Evolutionary conservation across 345 rosid genomes (phyloP).

Genomic region (Citrus trifoliata): DNA sequence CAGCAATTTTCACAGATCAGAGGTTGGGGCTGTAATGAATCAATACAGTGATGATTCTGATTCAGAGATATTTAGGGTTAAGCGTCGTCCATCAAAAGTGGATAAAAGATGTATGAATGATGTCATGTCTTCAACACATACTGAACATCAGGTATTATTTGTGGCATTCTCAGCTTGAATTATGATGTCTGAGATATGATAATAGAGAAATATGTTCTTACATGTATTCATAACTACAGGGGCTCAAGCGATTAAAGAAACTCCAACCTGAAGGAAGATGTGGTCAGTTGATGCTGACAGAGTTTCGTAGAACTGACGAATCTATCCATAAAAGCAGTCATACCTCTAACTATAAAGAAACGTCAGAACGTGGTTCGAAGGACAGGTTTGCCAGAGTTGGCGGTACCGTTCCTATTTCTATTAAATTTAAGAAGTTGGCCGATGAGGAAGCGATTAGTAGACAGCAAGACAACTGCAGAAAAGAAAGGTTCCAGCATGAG

Average conservation of each 20-base stretch:
- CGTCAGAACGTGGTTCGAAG: constrained; percentile 23
- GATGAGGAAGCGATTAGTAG: constrained; percentile 32
- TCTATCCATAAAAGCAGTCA: constrained; percentile 13
- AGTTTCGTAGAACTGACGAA: constrained; percentile 29
- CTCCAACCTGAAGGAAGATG: constrained; percentile 37
- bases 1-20: constrained; percentile 26
- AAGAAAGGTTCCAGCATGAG: constrained; percentile 27
- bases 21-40: constrained; percentile 26
- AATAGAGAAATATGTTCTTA: not conserved
- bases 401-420: constrained; percentile 37
- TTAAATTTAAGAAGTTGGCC: constrained; percentile 43
- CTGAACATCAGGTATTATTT: constrained; percentile 59
- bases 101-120: constrained; percentile 53
- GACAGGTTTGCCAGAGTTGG: constrained; percentile 36
- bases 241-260: constrained; percentile 60
- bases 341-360: constrained; percentile 26
- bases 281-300: constrained; percentile 28
- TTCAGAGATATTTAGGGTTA: constrained; percentile 79
- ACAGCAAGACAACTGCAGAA: constrained; percentile 30
- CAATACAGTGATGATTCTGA: constrained; percentile 84
- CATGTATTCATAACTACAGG: constrained; percentile 28
- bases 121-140: constrained; percentile 33
- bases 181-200: not conserved
- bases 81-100: constrained; percentile 70
- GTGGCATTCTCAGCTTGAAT: not conserved